Evolutionary conservation across 2,329 filamentous ascomycete genomes (phyloP).

Genomic region (Penicillium sp.): DNA sequence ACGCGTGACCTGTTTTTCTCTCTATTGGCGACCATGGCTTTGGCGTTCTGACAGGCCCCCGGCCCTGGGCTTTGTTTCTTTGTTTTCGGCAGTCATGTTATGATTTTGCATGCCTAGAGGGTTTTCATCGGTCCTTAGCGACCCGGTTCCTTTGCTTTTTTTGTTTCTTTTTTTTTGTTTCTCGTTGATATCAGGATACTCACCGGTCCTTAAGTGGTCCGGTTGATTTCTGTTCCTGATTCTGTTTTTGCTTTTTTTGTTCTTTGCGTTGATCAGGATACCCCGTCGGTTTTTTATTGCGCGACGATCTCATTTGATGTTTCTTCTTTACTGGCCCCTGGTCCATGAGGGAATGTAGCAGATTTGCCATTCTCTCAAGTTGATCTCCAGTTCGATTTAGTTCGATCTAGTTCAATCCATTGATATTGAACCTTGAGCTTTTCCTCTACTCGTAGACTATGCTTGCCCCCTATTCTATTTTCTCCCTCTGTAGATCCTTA

Average conservation of each 20-base stretch:
- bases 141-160: background rate
- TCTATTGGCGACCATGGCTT: slow-evolving; percentile 18
- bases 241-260: slow-evolving; percentile 4
- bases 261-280: slow-evolving; percentile 32
- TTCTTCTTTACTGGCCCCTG: slow-evolving; percentile 12
- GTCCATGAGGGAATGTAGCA: slow-evolving; percentile 8
- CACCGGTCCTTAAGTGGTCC: background rate
- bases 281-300: slow-evolving; percentile 33
- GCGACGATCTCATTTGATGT: slow-evolving; percentile 25
- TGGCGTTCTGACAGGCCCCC: slow-evolving; percentile 7
- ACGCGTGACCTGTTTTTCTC: background rate
- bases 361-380: background rate
- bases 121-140: background rate
- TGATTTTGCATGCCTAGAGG: slow-evolving; percentile 3
- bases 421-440: background rate
- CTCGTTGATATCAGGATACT: background rate
- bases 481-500: background rate
- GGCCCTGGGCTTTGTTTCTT: slow-evolving; percentile 1
- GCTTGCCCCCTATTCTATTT: background rate
- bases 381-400: slow-evolving; percentile 1
- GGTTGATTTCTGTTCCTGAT: slow-evolving; percentile 3
- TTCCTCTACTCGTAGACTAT: background rate
- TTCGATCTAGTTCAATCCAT: slow-evolving; percentile 4
- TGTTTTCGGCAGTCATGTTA: background rate
- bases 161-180: background rate